These are phyloP conservation scores for Gossypium schwendimanii DNA, from an alignment of 441 rosid genomes.

Conservation along the genomic window DNA sequence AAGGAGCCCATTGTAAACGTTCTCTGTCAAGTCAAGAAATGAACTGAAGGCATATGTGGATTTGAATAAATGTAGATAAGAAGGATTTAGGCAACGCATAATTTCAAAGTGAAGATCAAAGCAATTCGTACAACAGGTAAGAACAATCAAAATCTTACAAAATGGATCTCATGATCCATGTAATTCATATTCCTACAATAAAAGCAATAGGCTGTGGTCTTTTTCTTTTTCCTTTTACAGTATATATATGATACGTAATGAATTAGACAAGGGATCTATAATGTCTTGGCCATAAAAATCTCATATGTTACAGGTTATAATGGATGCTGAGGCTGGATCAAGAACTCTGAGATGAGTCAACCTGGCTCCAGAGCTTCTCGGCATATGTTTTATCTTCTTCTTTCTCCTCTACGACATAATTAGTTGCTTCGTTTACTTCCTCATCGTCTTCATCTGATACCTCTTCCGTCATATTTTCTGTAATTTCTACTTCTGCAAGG, in stretches of 20 bases:
- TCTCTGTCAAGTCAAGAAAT: slow-evolving; percentile 21
- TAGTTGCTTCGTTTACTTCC: slow-evolving; percentile 35
- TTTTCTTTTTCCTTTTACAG: not conserved
- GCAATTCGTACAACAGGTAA: not conserved
- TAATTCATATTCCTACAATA: not conserved
- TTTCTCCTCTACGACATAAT: slow-evolving; percentile 45
- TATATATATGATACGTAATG: not conserved
- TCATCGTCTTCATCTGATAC: slow-evolving; percentile 55
- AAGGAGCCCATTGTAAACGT: slow-evolving; percentile 22
- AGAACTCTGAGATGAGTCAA: slow-evolving; percentile 46
- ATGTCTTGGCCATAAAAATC: not conserved
- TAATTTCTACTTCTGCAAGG: slow-evolving; percentile 26
- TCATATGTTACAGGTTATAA: not conserved
- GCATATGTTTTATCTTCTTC: slow-evolving; percentile 77
- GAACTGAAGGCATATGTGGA: slow-evolving; percentile 16
- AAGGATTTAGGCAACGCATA: slow-evolving; percentile 19
- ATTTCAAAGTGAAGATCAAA: not conserved
- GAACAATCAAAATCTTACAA: not conserved
- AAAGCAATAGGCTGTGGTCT: not conserved
- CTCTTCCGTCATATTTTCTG: slow-evolving; percentile 45
- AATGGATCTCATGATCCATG: not conserved
- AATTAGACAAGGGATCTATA: not conserved
- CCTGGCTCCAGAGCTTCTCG: slow-evolving; percentile 62
- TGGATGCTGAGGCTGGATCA: slow-evolving; percentile 14
- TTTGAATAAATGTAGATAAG: not conserved